Base-by-base conservation (phyloP, 2,329 filamentous ascomycete genomes). In the Alternaria atra region DNA sequence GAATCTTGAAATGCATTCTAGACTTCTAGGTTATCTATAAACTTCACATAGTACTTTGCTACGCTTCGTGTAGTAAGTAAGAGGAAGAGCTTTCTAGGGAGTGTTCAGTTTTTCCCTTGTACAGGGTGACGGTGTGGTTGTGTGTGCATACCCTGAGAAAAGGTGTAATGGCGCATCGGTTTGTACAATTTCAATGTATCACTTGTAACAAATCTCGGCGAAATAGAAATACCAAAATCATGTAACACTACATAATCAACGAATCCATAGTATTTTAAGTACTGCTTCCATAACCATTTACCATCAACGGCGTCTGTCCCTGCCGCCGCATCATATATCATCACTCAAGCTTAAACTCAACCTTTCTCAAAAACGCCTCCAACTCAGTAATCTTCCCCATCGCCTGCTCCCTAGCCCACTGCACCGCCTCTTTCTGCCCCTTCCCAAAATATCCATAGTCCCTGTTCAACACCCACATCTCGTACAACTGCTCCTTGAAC, bases 391-490 rank as follows among this genome's bases (percentile, higher is more conserved):
- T 30, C 32, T 67, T 37, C 2, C 72, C 74, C 42, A 51, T 58
- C 15, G 60, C 72, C 58, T 74, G 68, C 30, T 66, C 60, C 39
- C 25, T 68, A 40, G 71, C 66, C 75, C 73, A 76, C 30, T 58
- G 40, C 8, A 77, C 72, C 6, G 65, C 35, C 48, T 68, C 61
- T 48, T 71, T 60, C 67, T 66, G 68, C 6, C 52, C 53, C 52
- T 63, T 40, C 0, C 74, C 74, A 68, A 62, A 77, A 35, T 76
- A 77, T 15, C 73, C 75, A 66, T 70, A 76, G 8, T 77, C 72
- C 47, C 70, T 61, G 1, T 61, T 42, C 12, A 71, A 57, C 50
- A 65, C 51, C 51, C 52, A 68, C 73, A 77, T 78, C 58, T 76
- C 71, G 34, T 58, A 68, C 37, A 77, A 10, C 58, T 60, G 47